phyloP scores from a whole-genome alignment of 257 asterid genomes.

The Capsicum pubescens region DNA sequence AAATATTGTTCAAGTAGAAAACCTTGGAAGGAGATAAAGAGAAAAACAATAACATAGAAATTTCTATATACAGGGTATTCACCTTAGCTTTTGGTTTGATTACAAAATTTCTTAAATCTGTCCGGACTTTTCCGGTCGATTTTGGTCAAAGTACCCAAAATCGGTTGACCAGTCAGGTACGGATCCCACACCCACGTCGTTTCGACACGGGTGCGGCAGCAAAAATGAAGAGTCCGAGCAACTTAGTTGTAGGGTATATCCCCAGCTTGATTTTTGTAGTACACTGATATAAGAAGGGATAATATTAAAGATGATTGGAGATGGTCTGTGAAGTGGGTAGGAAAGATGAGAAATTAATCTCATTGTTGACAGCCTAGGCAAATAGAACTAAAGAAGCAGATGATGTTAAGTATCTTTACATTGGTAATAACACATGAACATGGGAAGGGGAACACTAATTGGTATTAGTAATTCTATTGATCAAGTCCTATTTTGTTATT shows the following conservation, averaged over 20 bases:
- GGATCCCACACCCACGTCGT: too few relatives aligned
- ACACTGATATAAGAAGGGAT: constrained; percentile 7
- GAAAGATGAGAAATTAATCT: not conserved
- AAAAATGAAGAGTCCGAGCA: too few relatives aligned
- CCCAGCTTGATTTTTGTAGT: not conserved
- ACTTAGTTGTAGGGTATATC: constrained; percentile 1
- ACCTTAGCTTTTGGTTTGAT: too few relatives aligned
- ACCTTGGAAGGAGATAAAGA: too few relatives aligned
- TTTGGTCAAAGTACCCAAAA: too few relatives aligned
- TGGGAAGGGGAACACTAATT: not conserved
- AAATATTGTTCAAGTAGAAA: too few relatives aligned
- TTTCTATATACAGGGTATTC: too few relatives aligned
- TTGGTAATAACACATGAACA: constrained; percentile 8
- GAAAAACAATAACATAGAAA: too few relatives aligned
- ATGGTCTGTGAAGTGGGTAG: not conserved
- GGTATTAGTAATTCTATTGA: not conserved
- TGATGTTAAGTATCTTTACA: not conserved
- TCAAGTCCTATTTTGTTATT: not conserved
- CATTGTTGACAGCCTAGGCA: not conserved
- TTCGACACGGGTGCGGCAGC: too few relatives aligned
- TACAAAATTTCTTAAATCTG: too few relatives aligned
- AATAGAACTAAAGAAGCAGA: not conserved
- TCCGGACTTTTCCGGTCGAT: too few relatives aligned
- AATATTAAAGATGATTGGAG: not conserved
- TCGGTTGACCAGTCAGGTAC: too few relatives aligned